Base-by-base conservation (phyloP, 176 grass and related monocot genomes). In the Cenchrus americanus region DNA sequence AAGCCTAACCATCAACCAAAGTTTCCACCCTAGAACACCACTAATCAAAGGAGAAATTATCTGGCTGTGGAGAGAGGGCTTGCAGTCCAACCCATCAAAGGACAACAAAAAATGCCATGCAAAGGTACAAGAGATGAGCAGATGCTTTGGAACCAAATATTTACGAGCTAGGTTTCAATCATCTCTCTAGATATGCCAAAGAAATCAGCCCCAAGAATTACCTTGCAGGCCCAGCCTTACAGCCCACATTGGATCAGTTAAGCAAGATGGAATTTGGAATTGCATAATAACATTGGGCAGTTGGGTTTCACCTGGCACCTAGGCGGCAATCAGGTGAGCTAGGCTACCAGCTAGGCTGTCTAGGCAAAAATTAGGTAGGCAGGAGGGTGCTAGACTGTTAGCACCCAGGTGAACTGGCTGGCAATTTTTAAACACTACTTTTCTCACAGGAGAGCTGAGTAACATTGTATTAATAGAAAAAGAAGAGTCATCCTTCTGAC, bases 101-200 rank as follows among this genome's bases (percentile, higher is more conserved):
- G 47, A 49, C 1, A 49, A 13, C 47, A 9, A 49, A 49, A 49
- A 49, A 12, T 49, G 47, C 47, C 11, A 10, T 49, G 47, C 47
- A 49, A 12, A 49, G 47, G 11, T 10, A 13, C 47, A 49, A 12
- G 47, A 49, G 10, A 49, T 49, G 47, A 49, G 47, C 47, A 49
- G 9, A 12, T 49, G 47, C 82, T 77, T 62, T 63, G 11, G 73
- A 54, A 70, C 79, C 74, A 44, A 82, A 24, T 62, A 37, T 48
- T 83, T 63, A 73, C 17, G 13, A 87, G 63, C 44, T 82, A 82
- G 10, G 10, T 77, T 77, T 70, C 26, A 37, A 62, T 15, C 62
- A 76, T 50, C 10, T 84, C 47, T 84, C 53, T 62, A 69, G 13
- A 6, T 62, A 23, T 68, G 71, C 44, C 40, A 75, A 78, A 67